Percentiles rank a stretch among this genome's conserved stretches.
Conservation (phyloP, 2,329 filamentous ascomycete genomes). For the Aspergillus niger region DNA sequence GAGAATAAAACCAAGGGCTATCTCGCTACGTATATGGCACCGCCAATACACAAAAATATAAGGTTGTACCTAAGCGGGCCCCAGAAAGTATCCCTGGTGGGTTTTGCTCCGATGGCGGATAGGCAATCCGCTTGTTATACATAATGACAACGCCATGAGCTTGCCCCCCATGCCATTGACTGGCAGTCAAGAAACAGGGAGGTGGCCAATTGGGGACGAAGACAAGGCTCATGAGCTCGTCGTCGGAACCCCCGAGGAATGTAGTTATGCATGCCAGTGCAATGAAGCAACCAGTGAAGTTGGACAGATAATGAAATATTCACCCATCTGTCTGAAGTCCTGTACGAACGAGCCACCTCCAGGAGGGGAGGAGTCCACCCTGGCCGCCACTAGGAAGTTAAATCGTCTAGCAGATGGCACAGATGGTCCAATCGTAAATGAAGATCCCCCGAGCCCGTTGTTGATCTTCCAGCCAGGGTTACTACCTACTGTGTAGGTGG, state of each 20-base stretch:
- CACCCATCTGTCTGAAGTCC: background rate
- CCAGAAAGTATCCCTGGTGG: no score
- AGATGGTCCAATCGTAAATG: background rate
- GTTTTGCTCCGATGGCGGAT: background rate
- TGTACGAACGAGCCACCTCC: background rate
- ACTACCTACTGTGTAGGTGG: background rate
- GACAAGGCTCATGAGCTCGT: background rate
- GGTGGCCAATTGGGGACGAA: background rate
- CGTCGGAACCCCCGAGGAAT: background rate
- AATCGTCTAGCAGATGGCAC: background rate
- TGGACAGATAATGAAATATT: background rate
- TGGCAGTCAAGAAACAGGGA: background rate
- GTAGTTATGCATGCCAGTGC: background rate
- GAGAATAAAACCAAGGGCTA: no score
- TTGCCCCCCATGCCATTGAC: background rate
- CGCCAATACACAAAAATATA: no score
- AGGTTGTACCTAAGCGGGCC: no score
- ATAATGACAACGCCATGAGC: background rate
- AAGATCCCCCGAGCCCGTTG: background rate
- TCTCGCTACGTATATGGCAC: no score
- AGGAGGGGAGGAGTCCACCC: background rate
- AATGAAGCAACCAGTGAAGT: background rate
- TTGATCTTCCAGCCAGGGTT: background rate
- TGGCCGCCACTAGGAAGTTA: background rate
- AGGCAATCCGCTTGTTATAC: background rate